Conservation (phyloP, 345 rosid species). For the Lumnitzera littorea region DNA sequence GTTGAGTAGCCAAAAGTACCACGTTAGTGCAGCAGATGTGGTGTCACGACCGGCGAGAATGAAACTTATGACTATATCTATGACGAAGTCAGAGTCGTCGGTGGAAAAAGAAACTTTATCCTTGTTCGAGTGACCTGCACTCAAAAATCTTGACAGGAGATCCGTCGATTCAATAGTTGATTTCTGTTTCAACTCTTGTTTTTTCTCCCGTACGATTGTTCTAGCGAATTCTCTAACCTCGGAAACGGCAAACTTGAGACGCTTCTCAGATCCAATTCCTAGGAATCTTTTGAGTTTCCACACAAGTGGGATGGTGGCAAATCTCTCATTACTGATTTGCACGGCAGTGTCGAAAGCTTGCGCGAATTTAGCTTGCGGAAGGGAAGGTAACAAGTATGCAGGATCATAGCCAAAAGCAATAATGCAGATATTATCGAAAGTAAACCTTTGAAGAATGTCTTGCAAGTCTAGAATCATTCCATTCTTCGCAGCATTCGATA, state of each 20-base stretch:
- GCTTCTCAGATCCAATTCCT: conserved; percentile 19
- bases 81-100: no score
- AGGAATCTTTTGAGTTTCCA: no score
- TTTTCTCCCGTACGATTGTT: no score
- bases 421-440: conserved; percentile 61
- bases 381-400: conserved; percentile 29
- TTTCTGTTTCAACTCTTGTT: not conserved
- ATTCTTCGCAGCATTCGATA: conserved; percentile 22
- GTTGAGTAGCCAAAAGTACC: no score
- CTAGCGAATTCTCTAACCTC: no score
- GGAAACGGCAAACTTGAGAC: conserved; percentile 18
- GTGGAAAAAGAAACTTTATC: no score
- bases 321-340: conserved; percentile 21
- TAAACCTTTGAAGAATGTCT: conserved; percentile 53
- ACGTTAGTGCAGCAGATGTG: no score
- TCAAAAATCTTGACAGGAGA: no score
- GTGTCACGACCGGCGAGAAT: no score
- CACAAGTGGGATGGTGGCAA: conserved; percentile 9
- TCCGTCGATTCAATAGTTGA: no score
- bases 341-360: conserved; percentile 30
- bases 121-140: no score
- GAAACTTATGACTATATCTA: no score
- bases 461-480: conserved; percentile 36
- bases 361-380: conserved; percentile 26
- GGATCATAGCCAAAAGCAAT: conserved; percentile 70